Percentiles rank a stretch among this genome's conserved stretches.
These are phyloP conservation scores for Tanacetum coccineum DNA, from an alignment of 129 eudicot species.

Conservation along the genomic window DNA sequence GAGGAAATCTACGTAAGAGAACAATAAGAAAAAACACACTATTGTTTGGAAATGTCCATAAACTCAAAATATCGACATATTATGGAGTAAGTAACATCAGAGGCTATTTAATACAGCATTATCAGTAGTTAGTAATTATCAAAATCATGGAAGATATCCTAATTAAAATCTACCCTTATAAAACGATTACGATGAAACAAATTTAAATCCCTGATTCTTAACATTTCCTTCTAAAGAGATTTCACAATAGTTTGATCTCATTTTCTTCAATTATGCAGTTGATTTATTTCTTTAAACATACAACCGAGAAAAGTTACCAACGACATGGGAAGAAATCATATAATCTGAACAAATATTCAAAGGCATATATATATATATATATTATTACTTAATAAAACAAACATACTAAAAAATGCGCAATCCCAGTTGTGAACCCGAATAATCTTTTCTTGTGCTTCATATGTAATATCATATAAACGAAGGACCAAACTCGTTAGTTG, in stretches of 20 bases:
- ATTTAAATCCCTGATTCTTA: background rate
- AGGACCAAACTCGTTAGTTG: too few species aligned
- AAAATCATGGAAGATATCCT: conserved; percentile 8
- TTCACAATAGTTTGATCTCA: background rate
- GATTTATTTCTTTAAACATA: conserved; percentile 5
- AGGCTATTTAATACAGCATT: conserved; percentile 2
- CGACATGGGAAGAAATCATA: background rate
- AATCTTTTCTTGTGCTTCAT: too few species aligned
- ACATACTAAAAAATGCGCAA: too few species aligned
- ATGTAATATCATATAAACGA: too few species aligned
- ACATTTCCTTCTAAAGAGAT: conserved; percentile 2
- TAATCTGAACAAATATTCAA: background rate
- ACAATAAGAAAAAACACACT: background rate
- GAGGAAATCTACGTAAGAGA: background rate
- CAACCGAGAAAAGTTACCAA: background rate
- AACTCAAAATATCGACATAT: background rate
- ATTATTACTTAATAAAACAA: background rate
- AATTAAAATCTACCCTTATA: conserved; percentile 10
- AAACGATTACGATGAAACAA: background rate
- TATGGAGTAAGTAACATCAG: background rate
- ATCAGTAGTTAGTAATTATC: conserved; percentile 16
- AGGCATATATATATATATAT: too few species aligned
- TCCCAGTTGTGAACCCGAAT: too few species aligned
- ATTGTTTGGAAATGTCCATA: background rate
- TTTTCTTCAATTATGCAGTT: conserved; percentile 3